phyloP scores from a whole-genome alignment of 345 rosid genomes.

The Cochlearia excelsa region DNA sequence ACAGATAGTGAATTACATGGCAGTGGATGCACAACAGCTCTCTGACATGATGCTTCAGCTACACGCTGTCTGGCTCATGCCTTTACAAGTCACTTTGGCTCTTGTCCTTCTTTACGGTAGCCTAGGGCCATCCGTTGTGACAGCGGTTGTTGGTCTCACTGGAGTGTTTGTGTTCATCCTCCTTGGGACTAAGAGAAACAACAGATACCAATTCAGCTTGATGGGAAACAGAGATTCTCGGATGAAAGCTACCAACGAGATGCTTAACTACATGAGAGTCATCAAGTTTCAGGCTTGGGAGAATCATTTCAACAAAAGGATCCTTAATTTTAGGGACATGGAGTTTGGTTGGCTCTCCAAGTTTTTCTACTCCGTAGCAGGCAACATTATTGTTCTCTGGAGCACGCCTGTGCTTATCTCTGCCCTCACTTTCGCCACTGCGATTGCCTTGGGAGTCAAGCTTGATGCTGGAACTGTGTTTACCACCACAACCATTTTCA shows the following conservation, averaged over 20 bases:
- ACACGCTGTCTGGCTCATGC: constrained; percentile 92
- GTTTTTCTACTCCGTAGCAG: constrained; percentile 70
- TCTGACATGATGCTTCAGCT: constrained; percentile 97
- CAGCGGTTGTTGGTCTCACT: constrained; percentile 52
- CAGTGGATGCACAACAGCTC: constrained; percentile 95
- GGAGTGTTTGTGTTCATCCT: constrained; percentile 49
- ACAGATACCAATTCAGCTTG: constrained; percentile 56
- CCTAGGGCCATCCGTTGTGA: constrained; percentile 58
- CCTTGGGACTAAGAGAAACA: constrained; percentile 61
- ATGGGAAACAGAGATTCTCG: constrained; percentile 79
- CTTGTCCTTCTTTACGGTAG: constrained; percentile 59
- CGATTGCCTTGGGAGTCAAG: constrained; percentile 56
- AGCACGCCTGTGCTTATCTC: constrained; percentile 76
- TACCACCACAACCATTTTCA: constrained; percentile 78
- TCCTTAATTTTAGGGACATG: constrained; percentile 57
- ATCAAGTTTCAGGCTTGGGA: constrained; percentile 98
- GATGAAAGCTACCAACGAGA: constrained; percentile 92
- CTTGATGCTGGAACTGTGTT: constrained; percentile 89
- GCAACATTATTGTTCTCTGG: constrained; percentile 73
- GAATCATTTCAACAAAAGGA: constrained; percentile 80
- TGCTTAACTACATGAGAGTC: constrained; percentile 89
- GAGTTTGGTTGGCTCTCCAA: constrained; percentile 82
- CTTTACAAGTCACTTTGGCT: constrained; percentile 66
- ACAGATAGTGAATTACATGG: constrained; percentile 97
- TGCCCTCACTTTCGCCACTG: constrained; percentile 69